Conservation (phyloP, 768 basidiomycete genomes). For the Psilocybe sp. region DNA sequence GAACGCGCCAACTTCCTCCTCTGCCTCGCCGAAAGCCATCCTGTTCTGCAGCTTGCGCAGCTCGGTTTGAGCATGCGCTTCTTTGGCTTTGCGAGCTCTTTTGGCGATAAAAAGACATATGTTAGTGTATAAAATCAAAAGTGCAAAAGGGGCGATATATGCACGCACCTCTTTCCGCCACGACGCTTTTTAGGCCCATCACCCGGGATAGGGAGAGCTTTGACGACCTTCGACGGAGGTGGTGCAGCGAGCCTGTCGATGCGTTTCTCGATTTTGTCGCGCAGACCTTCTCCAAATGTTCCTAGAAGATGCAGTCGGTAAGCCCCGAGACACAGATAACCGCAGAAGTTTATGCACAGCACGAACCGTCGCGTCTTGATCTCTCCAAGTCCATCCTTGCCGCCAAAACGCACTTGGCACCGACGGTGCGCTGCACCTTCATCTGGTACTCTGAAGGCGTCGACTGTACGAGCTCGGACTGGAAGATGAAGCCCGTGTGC, state of each 20-base stretch:
- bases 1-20: slow-evolving; percentile 94
- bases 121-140: not conserved
- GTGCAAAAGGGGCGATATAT: not conserved
- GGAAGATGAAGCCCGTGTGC: slow-evolving; percentile 96
- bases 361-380: slow-evolving; percentile 71
- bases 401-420: slow-evolving; percentile 87
- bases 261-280: slow-evolving; percentile 90
- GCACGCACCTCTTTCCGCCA: slow-evolving; percentile 82
- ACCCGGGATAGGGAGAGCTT: slow-evolving; percentile 90
- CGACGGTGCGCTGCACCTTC: slow-evolving; percentile 90
- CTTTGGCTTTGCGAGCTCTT: slow-evolving; percentile 98
- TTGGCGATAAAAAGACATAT: too few species aligned
- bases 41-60: slow-evolving; percentile 96
- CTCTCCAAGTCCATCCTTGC: slow-evolving; percentile 94
- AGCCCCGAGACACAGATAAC: not conserved
- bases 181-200: slow-evolving; percentile 95
- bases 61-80: slow-evolving; percentile 96
- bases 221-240: slow-evolving; percentile 88
- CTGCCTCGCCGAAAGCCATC: slow-evolving; percentile 92
- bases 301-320: slow-evolving; percentile 34
- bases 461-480: slow-evolving; percentile 82
- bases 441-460: slow-evolving; percentile 89
- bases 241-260: slow-evolving; percentile 91
- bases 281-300: slow-evolving; percentile 75
- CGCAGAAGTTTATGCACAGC: not conserved